A percentile compares a stretch with the other conserved stretches of the same genome.
Evolutionary conservation across 208 protist genomes (phyloP).

Genomic region (Blechomonas ayalai): DNA sequence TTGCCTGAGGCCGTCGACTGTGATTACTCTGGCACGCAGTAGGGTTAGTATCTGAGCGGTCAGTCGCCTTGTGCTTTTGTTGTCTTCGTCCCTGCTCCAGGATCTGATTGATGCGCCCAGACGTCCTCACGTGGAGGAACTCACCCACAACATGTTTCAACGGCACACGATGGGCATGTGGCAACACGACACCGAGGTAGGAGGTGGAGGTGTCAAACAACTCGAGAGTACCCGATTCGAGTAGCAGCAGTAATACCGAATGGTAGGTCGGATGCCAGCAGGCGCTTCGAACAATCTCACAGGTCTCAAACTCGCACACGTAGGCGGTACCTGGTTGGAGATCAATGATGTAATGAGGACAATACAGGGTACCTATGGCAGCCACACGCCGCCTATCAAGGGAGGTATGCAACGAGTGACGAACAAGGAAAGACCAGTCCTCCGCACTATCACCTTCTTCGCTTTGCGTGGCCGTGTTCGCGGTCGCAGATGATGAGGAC

Average conservation of each 20-base stretch:
- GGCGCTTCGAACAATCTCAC: conserved; percentile 39
- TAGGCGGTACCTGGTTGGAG: conserved; percentile 17
- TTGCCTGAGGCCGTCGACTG: too few species aligned
- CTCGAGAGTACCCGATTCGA: conserved; percentile 28
- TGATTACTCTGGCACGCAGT: too few species aligned
- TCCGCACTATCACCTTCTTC: neutral
- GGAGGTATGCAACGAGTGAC: conserved; percentile 48
- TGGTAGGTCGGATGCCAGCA: conserved; percentile 45
- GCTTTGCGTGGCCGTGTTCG: neutral
- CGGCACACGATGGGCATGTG: conserved; percentile 13
- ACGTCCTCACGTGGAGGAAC: too few species aligned
- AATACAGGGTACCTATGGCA: conserved; percentile 36
- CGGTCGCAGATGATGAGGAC: neutral
- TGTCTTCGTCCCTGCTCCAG: too few species aligned
- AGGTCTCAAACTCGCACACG: conserved; percentile 52
- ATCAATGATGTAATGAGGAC: conserved; percentile 62
- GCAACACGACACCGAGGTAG: conserved; percentile 26
- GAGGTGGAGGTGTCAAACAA: conserved; percentile 27
- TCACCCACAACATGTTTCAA: conserved; percentile 8
- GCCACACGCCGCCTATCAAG: conserved; percentile 41
- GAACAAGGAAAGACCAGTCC: neutral
- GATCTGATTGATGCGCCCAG: too few species aligned
- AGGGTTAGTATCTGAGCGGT: too few species aligned
- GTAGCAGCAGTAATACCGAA: conserved; percentile 43
- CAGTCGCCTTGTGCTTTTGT: too few species aligned